These are phyloP conservation scores for Yamadazyma scolyti DNA, from an alignment of 805 yeast species.

Conservation along the genomic window DNA sequence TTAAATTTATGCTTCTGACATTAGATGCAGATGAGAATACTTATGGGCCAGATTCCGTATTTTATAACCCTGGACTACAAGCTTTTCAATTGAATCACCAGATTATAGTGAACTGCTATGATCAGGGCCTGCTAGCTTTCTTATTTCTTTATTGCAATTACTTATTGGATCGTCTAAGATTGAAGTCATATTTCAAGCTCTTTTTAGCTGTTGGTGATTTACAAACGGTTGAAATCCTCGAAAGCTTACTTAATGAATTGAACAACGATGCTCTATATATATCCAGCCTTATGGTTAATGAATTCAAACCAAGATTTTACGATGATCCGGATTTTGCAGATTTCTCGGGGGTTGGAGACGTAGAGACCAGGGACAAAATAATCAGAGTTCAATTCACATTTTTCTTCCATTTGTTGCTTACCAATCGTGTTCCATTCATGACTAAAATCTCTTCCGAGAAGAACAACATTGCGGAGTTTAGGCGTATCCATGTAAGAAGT, in stretches of 20 bases:
- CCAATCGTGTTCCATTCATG: constrained; percentile 30
- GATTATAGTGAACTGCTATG: too few relatives aligned
- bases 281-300: constrained; percentile 11
- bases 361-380: constrained; percentile 3
- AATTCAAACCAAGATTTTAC: constrained; percentile 26
- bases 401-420: constrained; percentile 23
- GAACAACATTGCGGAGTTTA: constrained; percentile 14
- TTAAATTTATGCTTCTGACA: not conserved
- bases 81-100: too few relatives aligned
- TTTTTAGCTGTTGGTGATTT: constrained; percentile 25
- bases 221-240: constrained; percentile 16
- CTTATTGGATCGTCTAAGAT: constrained; percentile 21
- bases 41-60: too few relatives aligned
- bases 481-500: constrained; percentile 25
- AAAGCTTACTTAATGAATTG: constrained; percentile 19
- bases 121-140: too few relatives aligned
- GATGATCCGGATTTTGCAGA: constrained; percentile 30
- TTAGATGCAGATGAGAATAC: not conserved
- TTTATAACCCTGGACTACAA: too few relatives aligned
- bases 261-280: constrained; percentile 22
- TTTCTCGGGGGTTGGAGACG: too few relatives aligned
- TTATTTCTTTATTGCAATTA: constrained; percentile 4
- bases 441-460: constrained; percentile 11
- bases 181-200: constrained; percentile 24
- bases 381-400: constrained; percentile 18